Conservation (phyloP, 768 basidiomycete genomes). For the Strobilomyces dryophilus region DNA sequence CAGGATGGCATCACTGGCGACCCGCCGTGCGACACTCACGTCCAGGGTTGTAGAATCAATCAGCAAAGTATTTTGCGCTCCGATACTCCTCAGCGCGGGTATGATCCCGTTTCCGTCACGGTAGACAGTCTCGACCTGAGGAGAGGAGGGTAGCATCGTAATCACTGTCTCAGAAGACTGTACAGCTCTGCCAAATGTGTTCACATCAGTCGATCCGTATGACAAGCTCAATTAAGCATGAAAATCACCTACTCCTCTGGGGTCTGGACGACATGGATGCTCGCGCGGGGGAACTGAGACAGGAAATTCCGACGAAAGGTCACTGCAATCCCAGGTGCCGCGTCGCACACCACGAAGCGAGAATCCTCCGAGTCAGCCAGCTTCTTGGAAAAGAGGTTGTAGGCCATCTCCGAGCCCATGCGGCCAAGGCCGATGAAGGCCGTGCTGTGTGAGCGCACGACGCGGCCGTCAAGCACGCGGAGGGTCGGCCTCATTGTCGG, state of each 20-base stretch:
- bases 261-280: slow-evolving; percentile 52
- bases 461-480: slow-evolving; percentile 34
- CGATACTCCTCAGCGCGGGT: slow-evolving; percentile 45
- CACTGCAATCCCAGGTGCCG: slow-evolving; percentile 52
- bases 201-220: slow-evolving; percentile 7
- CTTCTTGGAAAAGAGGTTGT: slow-evolving; percentile 78
- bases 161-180: slow-evolving; percentile 61
- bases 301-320: slow-evolving; percentile 56
- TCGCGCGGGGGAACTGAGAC: slow-evolving; percentile 53
- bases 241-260: slow-evolving; percentile 66
- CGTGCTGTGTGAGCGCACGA: slow-evolving; percentile 46
- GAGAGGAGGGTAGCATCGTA: slow-evolving; percentile 91
- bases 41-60: slow-evolving; percentile 94
- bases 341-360: slow-evolving; percentile 78
- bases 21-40: slow-evolving; percentile 63
- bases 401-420: slow-evolving; percentile 87
- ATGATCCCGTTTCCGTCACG: slow-evolving; percentile 56
- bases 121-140: slow-evolving; percentile 81
- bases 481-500: slow-evolving; percentile 49
- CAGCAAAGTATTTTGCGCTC: slow-evolving; percentile 50
- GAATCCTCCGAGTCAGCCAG: slow-evolving; percentile 48
- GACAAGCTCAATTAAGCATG: not conserved
- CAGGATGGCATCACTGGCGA: slow-evolving; percentile 50
- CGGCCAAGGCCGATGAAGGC: slow-evolving; percentile 85
- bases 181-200: slow-evolving; percentile 48